Evolutionary conservation across 176 grass and related monocot genomes (phyloP), one percentile per base, ranked within the genome.

Genomic region (Oryza meridionalis): DNA sequence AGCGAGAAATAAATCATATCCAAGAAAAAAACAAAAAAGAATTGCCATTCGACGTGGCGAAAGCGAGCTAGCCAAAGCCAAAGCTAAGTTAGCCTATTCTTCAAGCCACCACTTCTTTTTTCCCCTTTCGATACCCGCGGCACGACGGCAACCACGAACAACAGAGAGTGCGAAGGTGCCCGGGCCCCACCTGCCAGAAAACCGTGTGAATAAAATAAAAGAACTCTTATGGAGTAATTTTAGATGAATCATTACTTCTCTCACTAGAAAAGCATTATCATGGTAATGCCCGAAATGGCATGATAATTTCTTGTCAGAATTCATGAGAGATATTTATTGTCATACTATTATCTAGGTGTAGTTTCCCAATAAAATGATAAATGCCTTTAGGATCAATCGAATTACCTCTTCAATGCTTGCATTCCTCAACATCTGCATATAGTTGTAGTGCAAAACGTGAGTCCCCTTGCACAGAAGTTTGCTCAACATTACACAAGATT

Each of bases 381-480:
- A 19, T 66, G 43, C 40, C 59, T 65, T 21, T 45, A 35, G 46
- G 37, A 24, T 81, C 49, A 67, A 77, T 11, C n/a, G 15, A 11
- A 17, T 90, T 89, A 93, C 93, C 90, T 93, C 95, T 78, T 98
- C 90, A 80, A 86, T 76, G 76, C 79, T 91, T 22, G 90, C 84
- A 88, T 90, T 95, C 87, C 93, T 95, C 80, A 92, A 81, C 91
- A 89, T 93, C 96, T 93, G 80, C 82, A 79, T 33, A 77, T 33
- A 80, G 64, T 67, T 67, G 73, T 17, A 44, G 70, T 67, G 55
- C 31, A 83, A 86, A 80, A 50, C 15, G 86, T 73, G 69, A 87
- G 64, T 8, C 44, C 44, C 37, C 86, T 61, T 50, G 45, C 43
- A 76, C 17, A 58, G 31, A 86, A 46, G 12, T 40, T 40, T 43